Evolutionary conservation across 345 rosid genomes (phyloP).

Genomic region (Ceriops zippeliana): DNA sequence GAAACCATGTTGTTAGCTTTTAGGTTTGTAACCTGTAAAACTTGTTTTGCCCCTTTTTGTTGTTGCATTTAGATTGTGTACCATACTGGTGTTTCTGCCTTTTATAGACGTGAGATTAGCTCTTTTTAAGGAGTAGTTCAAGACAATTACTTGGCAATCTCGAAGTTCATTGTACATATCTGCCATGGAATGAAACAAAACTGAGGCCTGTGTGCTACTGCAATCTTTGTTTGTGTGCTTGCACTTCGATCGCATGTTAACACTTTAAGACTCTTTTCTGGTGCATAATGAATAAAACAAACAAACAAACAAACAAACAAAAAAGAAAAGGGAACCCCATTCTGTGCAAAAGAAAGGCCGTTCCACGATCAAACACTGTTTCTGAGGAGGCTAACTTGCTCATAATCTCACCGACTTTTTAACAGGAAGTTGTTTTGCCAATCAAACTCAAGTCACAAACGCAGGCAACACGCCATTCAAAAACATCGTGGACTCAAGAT

Average conservation of each 20-base stretch:
- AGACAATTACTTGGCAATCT: not conserved
- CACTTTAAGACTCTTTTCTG: too few species aligned
- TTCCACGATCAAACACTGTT: too few species aligned
- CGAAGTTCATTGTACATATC: slow-evolving; percentile 7
- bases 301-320: too few species aligned
- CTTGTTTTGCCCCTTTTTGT: slow-evolving; percentile 5
- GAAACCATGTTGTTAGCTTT: slow-evolving; percentile 12
- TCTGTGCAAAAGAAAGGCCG: too few species aligned
- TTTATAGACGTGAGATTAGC: not conserved
- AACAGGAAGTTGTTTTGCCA: too few species aligned
- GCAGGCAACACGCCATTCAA: too few species aligned
- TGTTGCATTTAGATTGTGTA: not conserved
- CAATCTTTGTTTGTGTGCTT: not conserved
- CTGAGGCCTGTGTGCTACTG: not conserved
- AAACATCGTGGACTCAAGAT: too few species aligned
- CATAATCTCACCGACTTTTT: too few species aligned
- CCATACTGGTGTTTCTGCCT: not conserved
- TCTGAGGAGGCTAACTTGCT: too few species aligned
- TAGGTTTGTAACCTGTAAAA: slow-evolving; percentile 19
- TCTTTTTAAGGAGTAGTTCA: not conserved
- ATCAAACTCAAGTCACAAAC: too few species aligned
- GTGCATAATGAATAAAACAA: too few species aligned
- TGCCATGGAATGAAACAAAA: not conserved
- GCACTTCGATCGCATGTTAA: not conserved
- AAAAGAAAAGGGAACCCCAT: too few species aligned